phyloP scores from a whole-genome alignment of 495 filamentous ascomycete genomes.

The Xylaria telfairii region DNA sequence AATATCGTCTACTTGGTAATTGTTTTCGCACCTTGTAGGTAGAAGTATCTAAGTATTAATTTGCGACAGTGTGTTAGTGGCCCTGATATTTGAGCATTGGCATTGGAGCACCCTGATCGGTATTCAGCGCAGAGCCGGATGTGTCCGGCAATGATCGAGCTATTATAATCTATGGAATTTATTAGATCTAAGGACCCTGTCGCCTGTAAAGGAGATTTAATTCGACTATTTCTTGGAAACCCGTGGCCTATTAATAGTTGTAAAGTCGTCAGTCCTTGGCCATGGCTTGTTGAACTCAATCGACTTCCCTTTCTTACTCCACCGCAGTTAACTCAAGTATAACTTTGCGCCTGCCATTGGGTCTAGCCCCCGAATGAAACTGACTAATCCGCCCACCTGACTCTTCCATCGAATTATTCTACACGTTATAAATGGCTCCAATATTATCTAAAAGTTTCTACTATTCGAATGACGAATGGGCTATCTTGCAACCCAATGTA shows the following conservation, averaged over 20 bases:
- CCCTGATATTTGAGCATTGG: background rate
- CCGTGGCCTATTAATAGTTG: background rate
- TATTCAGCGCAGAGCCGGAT: background rate
- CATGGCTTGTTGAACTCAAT: background rate
- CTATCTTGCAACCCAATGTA: background rate
- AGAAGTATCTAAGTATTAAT: background rate
- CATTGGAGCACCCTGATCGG: background rate
- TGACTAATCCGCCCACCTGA: background rate
- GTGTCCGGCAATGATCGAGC: background rate
- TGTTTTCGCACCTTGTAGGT: background rate
- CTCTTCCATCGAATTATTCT: background rate
- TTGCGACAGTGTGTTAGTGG: background rate
- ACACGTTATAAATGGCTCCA: background rate
- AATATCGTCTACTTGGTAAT: background rate
- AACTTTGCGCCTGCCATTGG: background rate
- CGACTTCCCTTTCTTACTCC: background rate
- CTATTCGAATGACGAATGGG: background rate
- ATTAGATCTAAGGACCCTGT: background rate
- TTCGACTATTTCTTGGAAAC: background rate
- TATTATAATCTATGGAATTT: no score
- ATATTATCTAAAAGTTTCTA: background rate
- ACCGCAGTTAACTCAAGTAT: background rate
- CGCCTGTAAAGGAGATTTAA: background rate
- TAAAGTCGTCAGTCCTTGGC: background rate
- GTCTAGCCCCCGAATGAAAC: background rate